Conservation (phyloP, 345 rosid species). For the Brassica juncea region DNA sequence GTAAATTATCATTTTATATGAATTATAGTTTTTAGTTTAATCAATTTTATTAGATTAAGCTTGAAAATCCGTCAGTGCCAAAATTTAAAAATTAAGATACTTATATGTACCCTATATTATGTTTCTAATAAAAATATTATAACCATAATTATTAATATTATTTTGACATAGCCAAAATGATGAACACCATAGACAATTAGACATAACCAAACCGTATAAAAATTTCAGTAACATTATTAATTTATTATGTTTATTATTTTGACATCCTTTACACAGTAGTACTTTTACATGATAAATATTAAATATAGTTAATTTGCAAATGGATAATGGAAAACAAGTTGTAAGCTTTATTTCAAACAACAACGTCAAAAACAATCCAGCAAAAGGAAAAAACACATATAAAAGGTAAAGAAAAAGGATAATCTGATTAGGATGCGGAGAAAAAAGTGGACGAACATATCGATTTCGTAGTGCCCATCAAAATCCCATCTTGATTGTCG, state of each 20-base stretch:
- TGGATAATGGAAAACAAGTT: background rate
- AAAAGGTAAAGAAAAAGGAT: background rate
- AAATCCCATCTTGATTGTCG: slow-evolving; percentile 26
- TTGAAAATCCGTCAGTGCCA: background rate
- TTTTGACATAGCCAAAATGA: background rate
- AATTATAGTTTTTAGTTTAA: no score
- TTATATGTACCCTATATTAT: background rate
- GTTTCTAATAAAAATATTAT: no score
- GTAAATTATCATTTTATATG: background rate
- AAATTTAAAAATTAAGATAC: background rate
- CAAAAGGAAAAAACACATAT: background rate
- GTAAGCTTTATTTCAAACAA: slow-evolving; percentile 27
- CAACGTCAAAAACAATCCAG: background rate
- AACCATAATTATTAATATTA: background rate
- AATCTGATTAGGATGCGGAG: slow-evolving; percentile 13
- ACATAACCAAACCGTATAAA: no score
- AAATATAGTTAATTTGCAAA: background rate
- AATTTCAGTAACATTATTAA: no score
- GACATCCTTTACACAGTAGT: no score
- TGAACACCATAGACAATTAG: background rate
- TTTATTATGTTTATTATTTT: no score
- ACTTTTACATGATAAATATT: background rate
- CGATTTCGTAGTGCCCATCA: slow-evolving; percentile 8
- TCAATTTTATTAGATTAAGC: background rate
- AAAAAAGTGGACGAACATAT: slow-evolving; percentile 20